Evolutionary conservation across 306 rosid genomes (phyloP).

Genomic region (Fagus crenata): DNA sequence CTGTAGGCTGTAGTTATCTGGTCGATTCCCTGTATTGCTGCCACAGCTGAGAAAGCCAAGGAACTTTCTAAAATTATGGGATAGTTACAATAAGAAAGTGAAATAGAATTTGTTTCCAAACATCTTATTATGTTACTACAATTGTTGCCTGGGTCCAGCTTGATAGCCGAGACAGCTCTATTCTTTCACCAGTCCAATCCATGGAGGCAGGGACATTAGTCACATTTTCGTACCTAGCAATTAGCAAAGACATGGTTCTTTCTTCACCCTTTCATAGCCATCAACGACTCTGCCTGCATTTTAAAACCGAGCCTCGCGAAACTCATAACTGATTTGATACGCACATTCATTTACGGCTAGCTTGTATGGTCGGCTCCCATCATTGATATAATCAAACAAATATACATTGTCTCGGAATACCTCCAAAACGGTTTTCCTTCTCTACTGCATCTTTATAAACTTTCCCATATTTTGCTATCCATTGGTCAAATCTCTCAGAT

Average conservation of each 20-base stretch:
- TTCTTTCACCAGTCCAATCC: conserved; percentile 34
- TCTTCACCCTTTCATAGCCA: too few relatives aligned
- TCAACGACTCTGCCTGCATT: too few relatives aligned
- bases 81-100: background rate
- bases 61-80: conserved; percentile 25
- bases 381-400: conserved; percentile 34
- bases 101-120: background rate
- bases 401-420: conserved; percentile 34
- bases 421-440: conserved; percentile 28
- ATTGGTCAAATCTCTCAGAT: conserved; percentile 26
- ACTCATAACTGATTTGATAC: conserved; percentile 35
- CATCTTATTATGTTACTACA: conserved; percentile 26
- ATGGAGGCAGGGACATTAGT: conserved; percentile 16
- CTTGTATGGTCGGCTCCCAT: conserved; percentile 30
- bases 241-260: too few relatives aligned
- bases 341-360: conserved; percentile 27
- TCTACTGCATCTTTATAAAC: conserved; percentile 24
- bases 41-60: conserved; percentile 32
- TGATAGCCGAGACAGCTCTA: conserved; percentile 36
- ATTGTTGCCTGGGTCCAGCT: conserved; percentile 8
- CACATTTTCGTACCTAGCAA: conserved; percentile 17
- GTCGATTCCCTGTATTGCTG: conserved; percentile 31
- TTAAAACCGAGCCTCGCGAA: background rate
- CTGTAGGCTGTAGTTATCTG: conserved; percentile 16
- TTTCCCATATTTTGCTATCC: conserved; percentile 30